Evolutionary conservation across 2,329 filamentous ascomycete genomes (phyloP).

Genomic region (Zelopaecilomyces penicillatus): DNA sequence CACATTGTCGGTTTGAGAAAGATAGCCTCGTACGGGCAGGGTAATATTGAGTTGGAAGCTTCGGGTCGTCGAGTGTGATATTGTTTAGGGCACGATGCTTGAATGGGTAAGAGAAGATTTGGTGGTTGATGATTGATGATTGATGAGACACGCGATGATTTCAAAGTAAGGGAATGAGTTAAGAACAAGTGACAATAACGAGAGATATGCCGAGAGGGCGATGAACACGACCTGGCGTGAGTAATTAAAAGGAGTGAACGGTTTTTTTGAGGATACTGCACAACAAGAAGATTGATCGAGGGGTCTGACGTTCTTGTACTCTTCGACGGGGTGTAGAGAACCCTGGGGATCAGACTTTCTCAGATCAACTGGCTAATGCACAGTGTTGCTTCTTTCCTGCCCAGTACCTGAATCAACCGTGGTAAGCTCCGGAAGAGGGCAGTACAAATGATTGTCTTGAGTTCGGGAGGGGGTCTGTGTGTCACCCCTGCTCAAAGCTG

Average conservation of each 20-base stretch:
- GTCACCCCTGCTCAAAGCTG: slow-evolving; percentile 17
- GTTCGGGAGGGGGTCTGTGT: slow-evolving; percentile 25
- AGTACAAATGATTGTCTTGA: slow-evolving; percentile 25
- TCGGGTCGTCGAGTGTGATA: slow-evolving; percentile 8
- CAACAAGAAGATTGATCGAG: slow-evolving; percentile 16
- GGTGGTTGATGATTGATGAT: neutral
- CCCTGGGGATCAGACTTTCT: slow-evolving; percentile 15
- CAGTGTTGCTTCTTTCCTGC: slow-evolving; percentile 19
- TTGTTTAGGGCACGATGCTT: slow-evolving; percentile 1
- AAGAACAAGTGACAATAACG: slow-evolving; percentile 12
- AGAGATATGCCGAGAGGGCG: slow-evolving; percentile 17
- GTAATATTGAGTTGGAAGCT: too few relatives aligned
- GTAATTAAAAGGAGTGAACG: slow-evolving; percentile 11
- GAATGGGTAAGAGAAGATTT: slow-evolving; percentile 1
- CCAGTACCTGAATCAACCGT: slow-evolving; percentile 22
- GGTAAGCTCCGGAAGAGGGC: slow-evolving; percentile 19
- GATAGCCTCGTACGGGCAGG: too few relatives aligned
- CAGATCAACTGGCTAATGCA: slow-evolving; percentile 17
- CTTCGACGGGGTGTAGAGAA: slow-evolving; percentile 16
- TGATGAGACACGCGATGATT: slow-evolving; percentile 4
- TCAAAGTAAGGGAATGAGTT: slow-evolving; percentile 15
- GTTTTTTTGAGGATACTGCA: slow-evolving; percentile 12
- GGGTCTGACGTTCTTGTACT: slow-evolving; percentile 24
- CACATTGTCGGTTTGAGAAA: slow-evolving; percentile 1
- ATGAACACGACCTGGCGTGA: slow-evolving; percentile 14